Percentiles rank a stretch among this genome's conserved stretches.
These are phyloP conservation scores for Antrodiella citrinella DNA, from an alignment of 768 basidiomycete species.

Conservation along the genomic window DNA sequence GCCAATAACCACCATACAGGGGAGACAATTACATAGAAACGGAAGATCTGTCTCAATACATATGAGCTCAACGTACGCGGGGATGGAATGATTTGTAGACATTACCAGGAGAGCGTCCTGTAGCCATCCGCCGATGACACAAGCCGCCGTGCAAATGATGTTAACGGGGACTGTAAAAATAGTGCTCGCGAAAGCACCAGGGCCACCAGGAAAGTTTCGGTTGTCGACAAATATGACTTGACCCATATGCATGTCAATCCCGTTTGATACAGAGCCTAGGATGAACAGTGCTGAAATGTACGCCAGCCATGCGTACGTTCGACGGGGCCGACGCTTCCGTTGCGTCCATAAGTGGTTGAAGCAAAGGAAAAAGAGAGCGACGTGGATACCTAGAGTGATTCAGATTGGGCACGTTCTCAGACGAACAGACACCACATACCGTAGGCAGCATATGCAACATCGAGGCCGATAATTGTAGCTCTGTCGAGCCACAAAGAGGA, in stretches of 20 bases:
- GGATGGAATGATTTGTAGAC: slow-evolving; percentile 2
- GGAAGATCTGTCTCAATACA: slow-evolving; percentile 17
- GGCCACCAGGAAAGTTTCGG: slow-evolving; percentile 24
- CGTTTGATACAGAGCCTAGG: not conserved
- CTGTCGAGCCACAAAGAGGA: not conserved
- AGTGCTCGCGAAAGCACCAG: slow-evolving; percentile 6
- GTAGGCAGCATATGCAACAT: not conserved
- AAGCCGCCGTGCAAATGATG: not conserved
- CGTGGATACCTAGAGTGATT: not conserved
- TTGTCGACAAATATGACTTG: slow-evolving; percentile 17
- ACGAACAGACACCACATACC: not conserved
- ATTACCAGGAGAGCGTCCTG: slow-evolving; percentile 13
- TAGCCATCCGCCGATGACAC: slow-evolving; percentile 5
- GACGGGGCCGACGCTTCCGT: not conserved
- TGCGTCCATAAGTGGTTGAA: not conserved
- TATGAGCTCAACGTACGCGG: not conserved
- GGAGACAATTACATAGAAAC: slow-evolving; percentile 14
- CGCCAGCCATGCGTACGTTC: not conserved
- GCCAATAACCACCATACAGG: slow-evolving; percentile 8
- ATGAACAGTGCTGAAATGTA: not conserved
- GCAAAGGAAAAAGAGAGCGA: not conserved
- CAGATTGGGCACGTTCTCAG: not conserved
- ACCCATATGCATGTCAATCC: slow-evolving; percentile 14
- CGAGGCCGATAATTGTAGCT: not conserved
- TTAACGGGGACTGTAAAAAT: not conserved